Evolutionary conservation across 352 stramenopile genomes (phyloP).

Genomic region (Globisporangium heterothallicum): DNA sequence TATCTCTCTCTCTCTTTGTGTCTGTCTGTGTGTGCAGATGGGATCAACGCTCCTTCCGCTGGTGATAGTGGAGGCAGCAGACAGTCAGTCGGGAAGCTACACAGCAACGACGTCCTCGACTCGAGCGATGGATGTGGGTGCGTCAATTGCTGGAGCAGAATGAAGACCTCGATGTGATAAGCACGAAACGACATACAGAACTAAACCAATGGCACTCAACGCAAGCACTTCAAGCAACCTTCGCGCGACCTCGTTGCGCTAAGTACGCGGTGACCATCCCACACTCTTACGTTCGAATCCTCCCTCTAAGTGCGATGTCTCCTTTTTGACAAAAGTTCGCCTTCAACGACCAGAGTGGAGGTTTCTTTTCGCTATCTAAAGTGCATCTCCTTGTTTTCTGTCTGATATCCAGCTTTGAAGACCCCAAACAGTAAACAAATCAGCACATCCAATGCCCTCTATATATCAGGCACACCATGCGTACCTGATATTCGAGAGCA

Average conservation of each 20-base stretch:
- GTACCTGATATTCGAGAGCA: too few species aligned
- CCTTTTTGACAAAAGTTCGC: too few species aligned
- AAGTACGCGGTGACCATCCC: constrained; percentile 14
- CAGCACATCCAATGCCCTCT: too few species aligned
- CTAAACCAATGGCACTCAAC: constrained; percentile 27
- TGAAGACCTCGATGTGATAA: constrained; percentile 4
- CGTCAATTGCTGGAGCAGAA: constrained; percentile 9
- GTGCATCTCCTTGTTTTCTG: too few species aligned
- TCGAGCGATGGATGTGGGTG: neutral
- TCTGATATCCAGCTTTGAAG: too few species aligned
- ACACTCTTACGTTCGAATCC: too few species aligned
- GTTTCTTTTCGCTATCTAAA: too few species aligned
- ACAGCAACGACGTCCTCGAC: constrained; percentile 1
- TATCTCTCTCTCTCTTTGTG: neutral
- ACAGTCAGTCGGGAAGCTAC: neutral
- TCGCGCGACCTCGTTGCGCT: constrained; percentile 21
- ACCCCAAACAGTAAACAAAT: too few species aligned
- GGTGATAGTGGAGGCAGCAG: neutral
- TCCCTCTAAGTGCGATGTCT: too few species aligned
- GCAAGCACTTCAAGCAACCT: constrained; percentile 30
- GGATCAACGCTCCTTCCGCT: neutral
- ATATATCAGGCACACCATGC: too few species aligned
- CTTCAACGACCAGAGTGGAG: too few species aligned
- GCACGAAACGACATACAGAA: constrained; percentile 13
- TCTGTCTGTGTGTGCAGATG: neutral